Evolutionary conservation across 1,139 yeast genomes (phyloP).

Genomic region (Geotrichum klebahnii): DNA sequence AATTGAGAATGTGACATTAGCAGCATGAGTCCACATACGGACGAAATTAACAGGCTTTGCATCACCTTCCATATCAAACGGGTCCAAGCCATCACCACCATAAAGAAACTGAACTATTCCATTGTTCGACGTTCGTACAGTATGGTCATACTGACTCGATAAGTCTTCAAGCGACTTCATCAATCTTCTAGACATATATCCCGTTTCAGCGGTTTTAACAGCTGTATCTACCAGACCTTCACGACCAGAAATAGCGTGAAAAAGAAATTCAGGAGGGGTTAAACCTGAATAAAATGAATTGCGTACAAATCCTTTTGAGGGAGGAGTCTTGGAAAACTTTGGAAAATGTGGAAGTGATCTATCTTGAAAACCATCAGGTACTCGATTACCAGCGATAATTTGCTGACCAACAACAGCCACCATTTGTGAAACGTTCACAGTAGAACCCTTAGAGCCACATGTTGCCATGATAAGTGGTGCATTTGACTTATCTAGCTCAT

Average conservation of each 20-base stretch:
- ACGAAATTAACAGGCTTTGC: slow-evolving; percentile 91
- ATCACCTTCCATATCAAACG: slow-evolving; percentile 98
- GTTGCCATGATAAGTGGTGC: slow-evolving; percentile 99
- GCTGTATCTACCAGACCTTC: slow-evolving; percentile 99
- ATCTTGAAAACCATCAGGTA: slow-evolving; percentile 98
- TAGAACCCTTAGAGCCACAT: slow-evolving; percentile 98
- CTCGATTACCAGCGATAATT: slow-evolving; percentile 97
- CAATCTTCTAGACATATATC: slow-evolving; percentile 97
- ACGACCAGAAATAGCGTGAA: slow-evolving; percentile 99
- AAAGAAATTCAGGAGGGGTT: slow-evolving; percentile 92
- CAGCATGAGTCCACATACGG: slow-evolving; percentile 93
- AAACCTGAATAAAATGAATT: slow-evolving; percentile 92
- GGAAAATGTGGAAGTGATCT: slow-evolving; percentile 96
- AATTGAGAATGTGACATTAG: slow-evolving; percentile 60
- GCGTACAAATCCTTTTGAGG: slow-evolving; percentile 94
- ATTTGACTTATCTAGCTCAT: slow-evolving; percentile 81
- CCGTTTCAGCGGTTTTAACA: slow-evolving; percentile 98
- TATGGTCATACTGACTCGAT: slow-evolving; percentile 87
- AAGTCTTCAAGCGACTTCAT: slow-evolving; percentile 97
- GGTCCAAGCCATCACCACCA: slow-evolving; percentile 98
- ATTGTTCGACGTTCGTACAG: slow-evolving; percentile 90
- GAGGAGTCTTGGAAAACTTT: slow-evolving; percentile 94
- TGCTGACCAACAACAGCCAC: slow-evolving; percentile 99
- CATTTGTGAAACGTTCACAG: slow-evolving; percentile 97
- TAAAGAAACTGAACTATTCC: slow-evolving; percentile 97